Conservation (phyloP, 2,329 filamentous ascomycete species). For the Truncatella angustata region DNA sequence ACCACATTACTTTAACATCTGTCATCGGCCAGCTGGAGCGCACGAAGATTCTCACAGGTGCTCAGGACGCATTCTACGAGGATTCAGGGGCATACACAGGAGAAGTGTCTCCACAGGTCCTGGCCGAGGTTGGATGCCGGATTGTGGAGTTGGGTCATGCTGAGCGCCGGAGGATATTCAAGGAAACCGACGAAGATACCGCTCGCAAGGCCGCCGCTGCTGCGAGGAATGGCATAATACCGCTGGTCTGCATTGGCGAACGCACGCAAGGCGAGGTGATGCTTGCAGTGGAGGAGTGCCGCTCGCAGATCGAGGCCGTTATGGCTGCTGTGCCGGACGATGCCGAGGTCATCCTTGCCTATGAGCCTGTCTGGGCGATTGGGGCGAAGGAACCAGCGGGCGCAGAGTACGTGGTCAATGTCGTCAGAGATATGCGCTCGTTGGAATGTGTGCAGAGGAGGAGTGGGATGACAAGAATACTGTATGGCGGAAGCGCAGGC, state of each 20-base stretch:
- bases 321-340: slow-evolving; percentile 58
- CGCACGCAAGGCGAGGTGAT: slow-evolving; percentile 49
- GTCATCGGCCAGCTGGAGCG: slow-evolving; percentile 46
- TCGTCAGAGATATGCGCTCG: slow-evolving; percentile 62
- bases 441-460: slow-evolving; percentile 50
- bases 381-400: slow-evolving; percentile 70
- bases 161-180: slow-evolving; percentile 70
- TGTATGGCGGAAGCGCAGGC: slow-evolving; percentile 83
- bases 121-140: slow-evolving; percentile 65
- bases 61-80: slow-evolving; percentile 73
- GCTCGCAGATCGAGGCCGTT: slow-evolving; percentile 62
- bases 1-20: slow-evolving; percentile 67
- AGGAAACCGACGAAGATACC: slow-evolving; percentile 68
- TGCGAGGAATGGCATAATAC: slow-evolving; percentile 67
- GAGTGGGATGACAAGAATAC: slow-evolving; percentile 60
- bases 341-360: slow-evolving; percentile 73
- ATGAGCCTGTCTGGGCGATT: slow-evolving; percentile 89
- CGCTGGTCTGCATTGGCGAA: slow-evolving; percentile 81
- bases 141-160: slow-evolving; percentile 82
- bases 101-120: slow-evolving; percentile 67
- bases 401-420: slow-evolving; percentile 68
- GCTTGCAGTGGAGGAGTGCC: slow-evolving; percentile 64
- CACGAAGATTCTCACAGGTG: slow-evolving; percentile 61
- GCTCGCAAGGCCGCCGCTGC: slow-evolving; percentile 69
- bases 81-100: slow-evolving; percentile 74